Evolutionary conservation across 2,329 filamentous ascomycete genomes (phyloP).

Genomic region (Cercospora sp.): DNA sequence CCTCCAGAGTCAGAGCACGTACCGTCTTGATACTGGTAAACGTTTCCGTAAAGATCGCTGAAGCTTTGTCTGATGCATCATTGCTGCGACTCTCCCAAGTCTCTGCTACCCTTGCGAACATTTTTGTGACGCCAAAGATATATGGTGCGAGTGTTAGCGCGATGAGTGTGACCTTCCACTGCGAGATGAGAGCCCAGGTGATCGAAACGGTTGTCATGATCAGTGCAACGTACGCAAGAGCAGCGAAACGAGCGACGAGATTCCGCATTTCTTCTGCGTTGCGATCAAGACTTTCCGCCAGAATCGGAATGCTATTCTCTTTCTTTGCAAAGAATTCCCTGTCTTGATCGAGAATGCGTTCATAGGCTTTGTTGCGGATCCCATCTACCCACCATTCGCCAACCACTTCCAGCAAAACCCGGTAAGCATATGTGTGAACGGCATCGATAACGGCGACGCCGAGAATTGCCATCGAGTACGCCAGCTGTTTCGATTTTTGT

Average conservation of each 20-base stretch:
- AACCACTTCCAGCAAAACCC: slow-evolving; percentile 69
- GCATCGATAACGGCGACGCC: slow-evolving; percentile 68
- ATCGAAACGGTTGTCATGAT: slow-evolving; percentile 69
- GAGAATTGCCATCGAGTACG: slow-evolving; percentile 70
- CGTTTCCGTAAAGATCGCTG: slow-evolving; percentile 68
- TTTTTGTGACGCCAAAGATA: slow-evolving; percentile 64
- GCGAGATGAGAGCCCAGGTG: slow-evolving; percentile 70
- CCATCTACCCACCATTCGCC: slow-evolving; percentile 76
- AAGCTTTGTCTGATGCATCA: slow-evolving; percentile 59
- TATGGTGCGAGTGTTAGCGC: slow-evolving; percentile 68
- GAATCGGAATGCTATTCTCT: slow-evolving; percentile 60
- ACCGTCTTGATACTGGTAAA: slow-evolving; percentile 79
- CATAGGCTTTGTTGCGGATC: slow-evolving; percentile 67
- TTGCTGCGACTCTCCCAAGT: slow-evolving; percentile 73
- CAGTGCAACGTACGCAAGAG: slow-evolving; percentile 65
- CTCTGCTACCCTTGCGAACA: slow-evolving; percentile 64
- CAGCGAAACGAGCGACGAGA: slow-evolving; percentile 74
- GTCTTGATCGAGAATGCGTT: slow-evolving; percentile 71
- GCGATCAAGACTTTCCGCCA: slow-evolving; percentile 73
- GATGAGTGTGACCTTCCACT: slow-evolving; percentile 80
- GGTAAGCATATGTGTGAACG: slow-evolving; percentile 62
- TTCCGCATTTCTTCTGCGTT: slow-evolving; percentile 87
- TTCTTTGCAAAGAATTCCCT: slow-evolving; percentile 74
- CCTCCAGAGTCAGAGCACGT: slow-evolving; percentile 70
- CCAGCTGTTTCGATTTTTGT: slow-evolving; percentile 49